Percentiles rank a stretch among this genome's conserved stretches.
These are phyloP conservation scores for Hyparrhenia diplandra DNA, from an alignment of 176 grass and related monocot genomes.

Conservation along the genomic window DNA sequence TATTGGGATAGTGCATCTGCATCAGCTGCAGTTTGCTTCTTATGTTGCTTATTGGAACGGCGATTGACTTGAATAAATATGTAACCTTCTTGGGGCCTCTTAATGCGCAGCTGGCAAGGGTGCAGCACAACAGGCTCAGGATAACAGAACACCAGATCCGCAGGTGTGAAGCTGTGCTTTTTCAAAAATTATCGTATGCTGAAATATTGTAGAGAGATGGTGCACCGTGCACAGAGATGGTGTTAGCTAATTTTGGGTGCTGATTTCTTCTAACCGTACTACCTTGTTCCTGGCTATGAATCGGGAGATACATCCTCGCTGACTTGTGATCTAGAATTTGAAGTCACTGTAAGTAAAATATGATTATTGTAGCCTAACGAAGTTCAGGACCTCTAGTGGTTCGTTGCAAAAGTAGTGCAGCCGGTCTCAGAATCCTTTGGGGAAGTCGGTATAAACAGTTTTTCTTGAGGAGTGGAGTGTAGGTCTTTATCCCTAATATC, in stretches of 20 bases:
- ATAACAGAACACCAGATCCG: not conserved
- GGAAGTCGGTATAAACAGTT: not conserved
- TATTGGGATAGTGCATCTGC: conserved; percentile 21
- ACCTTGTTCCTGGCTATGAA: conserved; percentile 23
- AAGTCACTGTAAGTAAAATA: not conserved
- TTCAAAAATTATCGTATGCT: conserved; percentile 1
- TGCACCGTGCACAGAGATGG: conserved; percentile 29
- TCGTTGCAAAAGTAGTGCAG: not conserved
- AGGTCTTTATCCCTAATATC: not conserved
- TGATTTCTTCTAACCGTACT: conserved; percentile 35
- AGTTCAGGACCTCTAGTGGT: not conserved
- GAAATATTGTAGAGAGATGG: not conserved
- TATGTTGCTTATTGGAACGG: not conserved
- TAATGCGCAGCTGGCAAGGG: not conserved
- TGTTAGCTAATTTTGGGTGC: conserved; percentile 6
- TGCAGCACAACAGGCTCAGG: not conserved
- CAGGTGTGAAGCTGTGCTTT: conserved; percentile 26
- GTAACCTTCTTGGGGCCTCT: not conserved
- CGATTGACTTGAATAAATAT: not conserved
- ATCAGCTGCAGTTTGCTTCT: not conserved
- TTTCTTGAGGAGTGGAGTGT: not conserved
- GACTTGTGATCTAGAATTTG: not conserved
- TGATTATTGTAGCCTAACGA: conserved; percentile 8
- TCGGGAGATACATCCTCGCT: not conserved
- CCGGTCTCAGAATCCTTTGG: not conserved